Conservation (phyloP, 2,329 filamentous ascomycete genomes). For the Calonectria multiphialidica region DNA sequence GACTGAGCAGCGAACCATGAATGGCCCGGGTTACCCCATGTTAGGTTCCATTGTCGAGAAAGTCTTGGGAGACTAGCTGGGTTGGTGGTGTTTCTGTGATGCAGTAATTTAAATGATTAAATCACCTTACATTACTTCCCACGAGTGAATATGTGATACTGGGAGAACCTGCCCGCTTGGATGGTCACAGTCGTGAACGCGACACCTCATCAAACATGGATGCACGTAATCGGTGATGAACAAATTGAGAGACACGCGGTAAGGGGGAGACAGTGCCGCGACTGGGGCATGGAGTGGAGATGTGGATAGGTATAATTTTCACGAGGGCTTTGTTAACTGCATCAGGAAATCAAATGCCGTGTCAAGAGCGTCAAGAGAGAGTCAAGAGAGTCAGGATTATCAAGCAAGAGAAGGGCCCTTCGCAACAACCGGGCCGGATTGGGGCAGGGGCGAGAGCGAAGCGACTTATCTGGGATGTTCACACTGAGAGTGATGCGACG, state of each 20-base stretch:
- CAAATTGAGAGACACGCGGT: slow-evolving; percentile 4
- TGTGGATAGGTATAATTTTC: background rate
- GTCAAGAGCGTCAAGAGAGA: no score
- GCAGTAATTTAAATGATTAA: slow-evolving; percentile 24
- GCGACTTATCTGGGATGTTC: background rate
- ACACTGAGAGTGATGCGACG: background rate
- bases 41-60: background rate
- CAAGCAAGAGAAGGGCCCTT: background rate
- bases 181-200: background rate
- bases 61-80: slow-evolving; percentile 5
- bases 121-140: background rate
- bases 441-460: background rate
- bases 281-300: background rate
- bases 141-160: background rate
- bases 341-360: no score
- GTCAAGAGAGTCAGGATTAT: no score
- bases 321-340: background rate
- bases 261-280: background rate
- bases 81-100: slow-evolving; percentile 13
- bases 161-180: background rate
- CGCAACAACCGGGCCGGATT: background rate
- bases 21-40: slow-evolving; percentile 6
- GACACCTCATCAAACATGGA: background rate
- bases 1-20: background rate
- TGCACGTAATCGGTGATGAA: background rate